A percentile compares a stretch with the other conserved stretches of the same genome.
These are phyloP conservation scores for Selaginella moellendorffii DNA, from an alignment of 75 land plant species.

Conservation along the genomic window DNA sequence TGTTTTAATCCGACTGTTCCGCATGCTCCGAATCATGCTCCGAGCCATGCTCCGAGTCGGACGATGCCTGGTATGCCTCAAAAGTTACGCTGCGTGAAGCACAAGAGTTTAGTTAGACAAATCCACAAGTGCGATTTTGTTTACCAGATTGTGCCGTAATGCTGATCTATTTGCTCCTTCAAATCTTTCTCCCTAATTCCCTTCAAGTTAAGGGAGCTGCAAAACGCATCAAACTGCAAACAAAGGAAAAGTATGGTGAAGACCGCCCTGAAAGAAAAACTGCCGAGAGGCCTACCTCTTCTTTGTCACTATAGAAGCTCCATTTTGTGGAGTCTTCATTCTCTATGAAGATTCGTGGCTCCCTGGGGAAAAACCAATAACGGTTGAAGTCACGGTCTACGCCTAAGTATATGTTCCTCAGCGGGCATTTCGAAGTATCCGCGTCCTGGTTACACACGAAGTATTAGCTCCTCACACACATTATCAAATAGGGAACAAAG, in stretches of 20 bases:
- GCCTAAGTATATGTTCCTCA: slow-evolving; percentile 19
- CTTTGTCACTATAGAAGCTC: slow-evolving; percentile 71
- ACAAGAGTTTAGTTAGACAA: too few relatives aligned
- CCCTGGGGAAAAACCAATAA: slow-evolving; percentile 83
- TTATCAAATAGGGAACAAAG: too few relatives aligned
- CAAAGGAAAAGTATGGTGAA: too few relatives aligned
- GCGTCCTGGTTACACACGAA: too few relatives aligned
- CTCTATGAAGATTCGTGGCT: slow-evolving; percentile 82
- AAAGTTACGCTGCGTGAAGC: too few relatives aligned
- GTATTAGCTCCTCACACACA: too few relatives aligned
- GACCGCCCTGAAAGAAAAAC: neutral
- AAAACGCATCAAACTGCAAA: slow-evolving; percentile 64
- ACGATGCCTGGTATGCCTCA: too few relatives aligned
- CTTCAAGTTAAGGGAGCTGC: slow-evolving; percentile 64
- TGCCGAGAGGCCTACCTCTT: slow-evolving; percentile 67
- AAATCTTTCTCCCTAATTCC: slow-evolving; percentile 74
- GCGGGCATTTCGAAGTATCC: too few relatives aligned
- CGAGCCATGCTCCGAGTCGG: too few relatives aligned
- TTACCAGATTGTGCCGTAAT: slow-evolving; percentile 50
- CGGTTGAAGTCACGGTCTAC: slow-evolving; percentile 59
- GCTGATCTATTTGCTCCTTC: slow-evolving; percentile 52
- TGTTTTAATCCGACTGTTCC: too few relatives aligned
- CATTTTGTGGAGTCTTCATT: slow-evolving; percentile 45
- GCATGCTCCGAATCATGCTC: too few relatives aligned
- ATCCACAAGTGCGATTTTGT: too few relatives aligned